A percentile compares a stretch with the other conserved stretches of the same genome.
Evolutionary conservation across 768 basidiomycete genomes (phyloP).

Genomic region (Leccinum subtestaceum): DNA sequence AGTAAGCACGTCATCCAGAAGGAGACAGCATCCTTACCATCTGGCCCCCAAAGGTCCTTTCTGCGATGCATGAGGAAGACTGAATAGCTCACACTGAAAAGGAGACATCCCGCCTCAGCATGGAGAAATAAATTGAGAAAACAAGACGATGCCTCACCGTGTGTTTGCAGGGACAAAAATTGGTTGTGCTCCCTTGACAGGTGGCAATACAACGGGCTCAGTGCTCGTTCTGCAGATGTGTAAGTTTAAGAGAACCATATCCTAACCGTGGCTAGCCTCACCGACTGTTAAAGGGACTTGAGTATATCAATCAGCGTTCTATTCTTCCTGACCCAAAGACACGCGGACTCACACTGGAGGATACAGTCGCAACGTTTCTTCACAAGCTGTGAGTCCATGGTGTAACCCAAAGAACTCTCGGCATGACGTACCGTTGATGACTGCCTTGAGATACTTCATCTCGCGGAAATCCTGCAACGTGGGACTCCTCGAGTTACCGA

Average conservation of each 20-base stretch:
- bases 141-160: conserved; percentile 13
- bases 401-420: not conserved
- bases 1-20: not conserved
- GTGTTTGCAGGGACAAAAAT: conserved; percentile 35
- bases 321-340: not conserved
- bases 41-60: conserved; percentile 64
- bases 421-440: conserved; percentile 32
- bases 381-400: conserved; percentile 3
- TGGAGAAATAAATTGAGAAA: not conserved
- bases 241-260: not conserved
- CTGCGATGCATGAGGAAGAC: conserved; percentile 59
- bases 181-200: conserved; percentile 23
- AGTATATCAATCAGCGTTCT: not conserved
- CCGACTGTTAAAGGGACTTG: conserved; percentile 28
- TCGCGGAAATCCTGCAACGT: conserved; percentile 32
- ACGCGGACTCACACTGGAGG: conserved; percentile 29
- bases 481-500: conserved; percentile 29
- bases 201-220: conserved; percentile 23
- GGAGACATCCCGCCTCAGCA: not conserved
- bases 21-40: conserved; percentile 38
- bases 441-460: conserved; percentile 41
- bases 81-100: conserved; percentile 41
- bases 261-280: not conserved
- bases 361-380: conserved; percentile 31
- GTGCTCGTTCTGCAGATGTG: conserved; percentile 19